Evolutionary conservation across 495 filamentous ascomycete species (phyloP), one percentile per base, ranked within the genome.

Genomic region (Xylaria nigripes): DNA sequence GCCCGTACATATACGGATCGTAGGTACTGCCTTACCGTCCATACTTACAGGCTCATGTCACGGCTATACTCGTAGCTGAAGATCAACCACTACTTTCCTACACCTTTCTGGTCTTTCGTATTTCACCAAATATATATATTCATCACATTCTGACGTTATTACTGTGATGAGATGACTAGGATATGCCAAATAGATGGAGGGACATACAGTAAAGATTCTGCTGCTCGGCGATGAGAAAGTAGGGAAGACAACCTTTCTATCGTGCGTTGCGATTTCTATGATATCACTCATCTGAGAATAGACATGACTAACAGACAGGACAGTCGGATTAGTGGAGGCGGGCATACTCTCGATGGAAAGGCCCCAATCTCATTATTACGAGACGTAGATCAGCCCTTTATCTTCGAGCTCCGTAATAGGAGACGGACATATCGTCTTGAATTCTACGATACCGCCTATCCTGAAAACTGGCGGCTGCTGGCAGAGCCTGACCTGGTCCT

Each of bases 181-280:
- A 15, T 40, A 42, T 42, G 2, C 27, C 19, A 55, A 18, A 42
- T 55, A 48, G 18, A 76, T 76, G 74, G 72, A 75, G 45, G 61
- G 66, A 40, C 54, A 68, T 13, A 76, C 76, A 51, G 74, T 92
- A 54, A 85, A 77, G 6, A 76, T 96, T 47, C 75, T 96, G 15
- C 74, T 96, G 0, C 73, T 96, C 5, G 90, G 90, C 53, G 90
- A 96, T 63, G 68, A 81, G 44, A 80, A 78, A 61, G 87, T 87
- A 61, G 90, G 90, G 25, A 96, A 95, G 68, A 86, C 87, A 10
- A 91, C 86, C 13, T 93, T 96, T 64, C 67, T 96, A 64, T 90
- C 89, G 90, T 94, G 70, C 69, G 87, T 83, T 53, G 2, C 49
- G 9, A 32, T 16, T 44, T 18, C 45, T 45, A 12, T 4, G 29